Conservation (phyloP, 352 stramenopile species). For the Phytophthora tubulina region DNA sequence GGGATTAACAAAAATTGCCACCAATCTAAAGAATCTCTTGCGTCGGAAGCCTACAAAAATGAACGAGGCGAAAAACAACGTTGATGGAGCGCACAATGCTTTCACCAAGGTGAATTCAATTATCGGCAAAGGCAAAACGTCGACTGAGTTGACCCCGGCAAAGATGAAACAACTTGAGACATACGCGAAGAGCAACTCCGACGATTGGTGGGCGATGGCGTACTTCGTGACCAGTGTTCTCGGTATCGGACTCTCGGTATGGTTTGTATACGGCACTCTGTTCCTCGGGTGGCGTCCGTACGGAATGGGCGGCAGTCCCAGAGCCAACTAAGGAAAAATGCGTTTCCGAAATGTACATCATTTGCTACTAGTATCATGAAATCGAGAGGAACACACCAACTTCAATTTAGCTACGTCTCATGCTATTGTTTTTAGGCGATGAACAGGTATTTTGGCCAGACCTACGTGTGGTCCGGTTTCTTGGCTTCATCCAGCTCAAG, state of each 20-base stretch:
- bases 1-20: not conserved
- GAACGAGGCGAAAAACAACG: slow-evolving; percentile 9
- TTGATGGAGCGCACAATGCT: slow-evolving; percentile 7
- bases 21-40: slow-evolving; percentile 9
- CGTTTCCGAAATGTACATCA: not conserved
- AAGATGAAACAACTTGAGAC: slow-evolving; percentile 17
- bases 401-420: too few species aligned
- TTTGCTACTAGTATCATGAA: too few species aligned
- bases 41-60: not conserved
- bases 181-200: slow-evolving; percentile 14
- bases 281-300: slow-evolving; percentile 19
- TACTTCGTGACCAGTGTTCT: slow-evolving; percentile 10
- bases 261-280: not conserved
- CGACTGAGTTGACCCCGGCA: slow-evolving; percentile 11
- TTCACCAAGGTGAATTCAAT: slow-evolving; percentile 15
- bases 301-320: slow-evolving; percentile 5
- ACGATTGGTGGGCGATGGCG: slow-evolving; percentile 22
- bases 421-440: too few species aligned
- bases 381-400: too few species aligned
- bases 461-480: too few species aligned
- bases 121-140: slow-evolving; percentile 5
- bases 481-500: too few species aligned
- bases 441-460: too few species aligned
- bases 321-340: slow-evolving; percentile 3
- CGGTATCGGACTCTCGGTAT: slow-evolving; percentile 7